These are phyloP conservation scores for Excoecaria agallocha DNA, from an alignment of 345 rosid genomes.

Conservation along the genomic window DNA sequence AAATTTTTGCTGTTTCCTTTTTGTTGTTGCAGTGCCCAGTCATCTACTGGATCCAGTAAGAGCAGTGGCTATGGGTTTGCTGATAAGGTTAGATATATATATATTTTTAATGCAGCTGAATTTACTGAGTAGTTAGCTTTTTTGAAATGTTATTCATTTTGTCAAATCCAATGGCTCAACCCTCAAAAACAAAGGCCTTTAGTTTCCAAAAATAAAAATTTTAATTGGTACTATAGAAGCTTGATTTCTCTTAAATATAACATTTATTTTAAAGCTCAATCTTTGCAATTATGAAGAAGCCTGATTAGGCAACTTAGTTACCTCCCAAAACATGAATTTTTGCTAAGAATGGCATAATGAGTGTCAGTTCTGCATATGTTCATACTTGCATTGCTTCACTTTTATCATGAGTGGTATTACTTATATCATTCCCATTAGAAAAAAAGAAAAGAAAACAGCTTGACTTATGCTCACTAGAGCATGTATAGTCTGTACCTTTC, in stretches of 20 bases:
- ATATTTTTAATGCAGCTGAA: slow-evolving; percentile 12
- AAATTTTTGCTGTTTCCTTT: slow-evolving; percentile 1
- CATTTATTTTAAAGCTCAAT: neutral
- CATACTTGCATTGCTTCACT: neutral
- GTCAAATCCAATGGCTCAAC: neutral
- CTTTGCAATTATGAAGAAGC: neutral
- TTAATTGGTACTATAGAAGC: neutral
- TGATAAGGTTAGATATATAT: slow-evolving; percentile 69
- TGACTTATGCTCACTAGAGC: neutral
- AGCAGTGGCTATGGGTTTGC: slow-evolving; percentile 95
- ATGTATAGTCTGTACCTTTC: neutral
- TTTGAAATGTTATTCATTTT: neutral
- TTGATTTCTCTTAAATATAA: neutral
- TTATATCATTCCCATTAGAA: neutral
- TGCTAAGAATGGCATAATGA: too few species aligned
- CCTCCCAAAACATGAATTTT: too few species aligned
- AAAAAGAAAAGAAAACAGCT: neutral
- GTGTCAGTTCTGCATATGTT: too few species aligned
- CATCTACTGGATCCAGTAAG: slow-evolving; percentile 60
- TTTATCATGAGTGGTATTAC: neutral
- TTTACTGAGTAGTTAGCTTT: neutral
- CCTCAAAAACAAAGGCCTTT: neutral
- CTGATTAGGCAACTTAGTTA: neutral
- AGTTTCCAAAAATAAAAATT: neutral
- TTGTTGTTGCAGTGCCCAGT: slow-evolving; percentile 47